phyloP scores from a whole-genome alignment of 2,329 filamentous ascomycete genomes.

The Exophiala bonariae region DNA sequence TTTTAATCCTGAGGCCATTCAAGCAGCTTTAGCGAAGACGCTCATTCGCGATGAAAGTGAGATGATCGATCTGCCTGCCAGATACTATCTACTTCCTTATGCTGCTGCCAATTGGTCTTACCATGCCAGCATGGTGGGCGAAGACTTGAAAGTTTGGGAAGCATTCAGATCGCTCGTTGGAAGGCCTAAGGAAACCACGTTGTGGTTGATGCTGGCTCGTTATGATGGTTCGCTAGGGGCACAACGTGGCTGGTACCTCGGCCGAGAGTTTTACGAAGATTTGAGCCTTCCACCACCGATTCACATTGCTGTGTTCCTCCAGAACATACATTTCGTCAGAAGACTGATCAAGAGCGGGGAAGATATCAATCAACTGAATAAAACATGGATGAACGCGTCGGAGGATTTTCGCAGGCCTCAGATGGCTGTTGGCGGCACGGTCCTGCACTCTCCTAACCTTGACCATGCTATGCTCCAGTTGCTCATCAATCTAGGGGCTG shows the following conservation, averaged over 20 bases:
- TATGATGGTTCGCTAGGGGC: slow-evolving; percentile 3
- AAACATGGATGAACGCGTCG: neutral
- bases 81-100: neutral
- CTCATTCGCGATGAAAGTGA: neutral
- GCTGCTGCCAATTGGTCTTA: slow-evolving; percentile 2
- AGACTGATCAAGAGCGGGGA: neutral
- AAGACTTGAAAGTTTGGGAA: slow-evolving; percentile 2
- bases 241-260: neutral
- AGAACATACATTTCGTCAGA: slow-evolving; percentile 1
- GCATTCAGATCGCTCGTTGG: neutral
- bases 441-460: slow-evolving; percentile 1
- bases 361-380: slow-evolving; percentile 1
- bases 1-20: neutral
- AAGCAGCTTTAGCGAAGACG: neutral
- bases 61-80: neutral
- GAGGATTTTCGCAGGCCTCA: neutral
- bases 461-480: neutral
- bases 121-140: slow-evolving; percentile 2
- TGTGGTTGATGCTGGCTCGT: slow-evolving; percentile 7
- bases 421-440: slow-evolving; percentile 1
- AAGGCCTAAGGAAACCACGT: neutral
- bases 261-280: neutral
- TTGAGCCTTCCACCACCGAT: neutral
- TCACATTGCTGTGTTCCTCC: slow-evolving; percentile 6
- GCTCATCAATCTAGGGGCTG: slow-evolving; percentile 1